Conservation (phyloP, 2,329 filamentous ascomycete species). For the Colletotrichum coccodes region DNA sequence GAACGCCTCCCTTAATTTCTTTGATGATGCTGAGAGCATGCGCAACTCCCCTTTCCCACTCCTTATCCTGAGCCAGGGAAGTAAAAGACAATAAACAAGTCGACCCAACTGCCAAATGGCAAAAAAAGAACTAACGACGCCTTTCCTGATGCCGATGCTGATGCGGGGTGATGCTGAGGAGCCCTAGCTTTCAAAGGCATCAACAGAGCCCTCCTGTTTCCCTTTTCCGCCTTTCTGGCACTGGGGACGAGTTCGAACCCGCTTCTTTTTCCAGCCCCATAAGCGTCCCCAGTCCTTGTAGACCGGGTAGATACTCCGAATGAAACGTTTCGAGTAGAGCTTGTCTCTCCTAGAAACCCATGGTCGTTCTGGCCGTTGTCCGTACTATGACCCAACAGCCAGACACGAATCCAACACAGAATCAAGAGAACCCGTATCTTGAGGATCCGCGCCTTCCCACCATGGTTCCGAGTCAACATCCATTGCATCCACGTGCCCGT, state of each 20-base stretch:
- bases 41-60: background rate
- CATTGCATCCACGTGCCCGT: slow-evolving; percentile 66
- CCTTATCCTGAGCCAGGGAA: background rate
- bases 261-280: slow-evolving; percentile 21
- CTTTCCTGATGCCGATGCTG: slow-evolving; percentile 27
- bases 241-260: background rate
- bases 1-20: slow-evolving; percentile 24
- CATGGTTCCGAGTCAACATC: slow-evolving; percentile 65
- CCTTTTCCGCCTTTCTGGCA: background rate
- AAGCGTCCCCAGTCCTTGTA: slow-evolving; percentile 15
- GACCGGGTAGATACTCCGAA: slow-evolving; percentile 11
- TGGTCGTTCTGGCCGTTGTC: slow-evolving; percentile 1
- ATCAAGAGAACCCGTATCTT: slow-evolving; percentile 64
- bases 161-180: slow-evolving; percentile 12
- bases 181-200: background rate
- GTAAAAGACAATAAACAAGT: background rate
- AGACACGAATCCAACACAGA: slow-evolving; percentile 67
- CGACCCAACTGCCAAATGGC: background rate
- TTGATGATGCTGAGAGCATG: background rate
- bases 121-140: slow-evolving; percentile 14
- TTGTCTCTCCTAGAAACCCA: slow-evolving; percentile 9
- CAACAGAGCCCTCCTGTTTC: background rate
- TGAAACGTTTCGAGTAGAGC: slow-evolving; percentile 22
- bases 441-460: slow-evolving; percentile 69
- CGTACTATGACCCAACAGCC: slow-evolving; percentile 51